Conservation (phyloP, 1,284 basidiomycete genomes). For the Malassezia sympodialis region DNA sequence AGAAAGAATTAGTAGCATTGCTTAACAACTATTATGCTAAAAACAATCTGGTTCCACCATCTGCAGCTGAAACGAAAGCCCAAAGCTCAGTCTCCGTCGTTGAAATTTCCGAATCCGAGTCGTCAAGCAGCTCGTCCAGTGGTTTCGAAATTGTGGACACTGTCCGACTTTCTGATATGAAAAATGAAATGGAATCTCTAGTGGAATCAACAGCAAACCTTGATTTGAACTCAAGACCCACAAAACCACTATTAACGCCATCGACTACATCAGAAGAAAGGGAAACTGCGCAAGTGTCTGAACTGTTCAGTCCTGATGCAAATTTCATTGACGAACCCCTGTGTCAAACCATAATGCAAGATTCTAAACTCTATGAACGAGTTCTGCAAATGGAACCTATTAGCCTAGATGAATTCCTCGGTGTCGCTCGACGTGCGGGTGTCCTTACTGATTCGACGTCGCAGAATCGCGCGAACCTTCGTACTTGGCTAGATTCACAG, state of each 20-base stretch:
- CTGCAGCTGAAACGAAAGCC: background rate
- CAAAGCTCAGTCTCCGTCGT: background rate
- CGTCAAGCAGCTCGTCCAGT: background rate
- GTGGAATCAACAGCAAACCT: background rate
- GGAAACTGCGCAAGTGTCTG: background rate
- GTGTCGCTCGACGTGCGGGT: background rate
- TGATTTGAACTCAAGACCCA: background rate
- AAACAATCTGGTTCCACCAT: background rate
- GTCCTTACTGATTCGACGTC: background rate
- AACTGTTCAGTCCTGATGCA: background rate
- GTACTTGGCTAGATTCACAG: constrained; percentile 16
- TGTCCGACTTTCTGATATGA: background rate
- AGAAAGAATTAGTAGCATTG: background rate
- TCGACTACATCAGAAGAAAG: background rate
- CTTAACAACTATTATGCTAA: background rate
- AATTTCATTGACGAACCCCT: constrained; percentile 6
- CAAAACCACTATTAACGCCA: too few species aligned
- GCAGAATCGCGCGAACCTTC: constrained; percentile 1
- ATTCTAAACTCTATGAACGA: constrained; percentile 8
- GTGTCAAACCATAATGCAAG: background rate
- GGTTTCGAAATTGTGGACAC: background rate
- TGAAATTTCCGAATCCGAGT: background rate
- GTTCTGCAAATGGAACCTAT: constrained; percentile 13
- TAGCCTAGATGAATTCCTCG: constrained; percentile 9
- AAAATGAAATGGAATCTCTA: background rate